Evolutionary conservation across 169 alveolate species (phyloP), one percentile per base, ranked within the genome.

Genomic region (Babesia divergens): DNA sequence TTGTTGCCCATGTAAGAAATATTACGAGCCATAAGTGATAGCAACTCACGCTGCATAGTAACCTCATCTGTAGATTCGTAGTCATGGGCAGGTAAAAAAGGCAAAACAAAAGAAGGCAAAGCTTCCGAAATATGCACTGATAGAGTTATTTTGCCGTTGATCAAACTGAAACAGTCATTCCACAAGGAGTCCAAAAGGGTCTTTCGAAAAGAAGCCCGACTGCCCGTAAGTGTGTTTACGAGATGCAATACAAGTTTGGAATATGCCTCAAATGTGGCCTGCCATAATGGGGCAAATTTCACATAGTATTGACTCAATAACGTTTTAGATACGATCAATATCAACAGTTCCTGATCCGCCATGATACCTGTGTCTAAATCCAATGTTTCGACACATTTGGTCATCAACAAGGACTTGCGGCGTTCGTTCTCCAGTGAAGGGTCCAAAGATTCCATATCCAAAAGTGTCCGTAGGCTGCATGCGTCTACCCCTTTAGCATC

Each of bases 261-360:
- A 2, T 24, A 32, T 6, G 62, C 52, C 20, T 65, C 79, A 35
- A 18, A 49, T 24, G 81, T 64, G 4, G 71, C 70, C 51, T 76
- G 54, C 85, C 85, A 76, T 7, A 53, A 22, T 46, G 85, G 85
- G 1, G 85, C 59, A 26, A 38, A 76, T 46, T 76, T 76, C 38
- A 76, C 81, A 40, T 14, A 54, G 52, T 37, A 65, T 24, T 76
- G 85, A n/a, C 82, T 66, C 56, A 65, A 20, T 11, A 76, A 32
- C 0, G 53, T 34, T 65, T 50, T 56, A 37, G 34, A 53, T 6
- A 76, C 24, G 46, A 76, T 5, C 13, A 6, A 14, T 2, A 64
- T 35, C 18, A 55, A 26, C 52, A 49, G 7, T 29, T 65, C 54
- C 26, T 11, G 29, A 18, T 64, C 74, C 4, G 7, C 42, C 3